Conservation (phyloP, 108 stramenopile species). For the Fragilaria radians region DNA sequence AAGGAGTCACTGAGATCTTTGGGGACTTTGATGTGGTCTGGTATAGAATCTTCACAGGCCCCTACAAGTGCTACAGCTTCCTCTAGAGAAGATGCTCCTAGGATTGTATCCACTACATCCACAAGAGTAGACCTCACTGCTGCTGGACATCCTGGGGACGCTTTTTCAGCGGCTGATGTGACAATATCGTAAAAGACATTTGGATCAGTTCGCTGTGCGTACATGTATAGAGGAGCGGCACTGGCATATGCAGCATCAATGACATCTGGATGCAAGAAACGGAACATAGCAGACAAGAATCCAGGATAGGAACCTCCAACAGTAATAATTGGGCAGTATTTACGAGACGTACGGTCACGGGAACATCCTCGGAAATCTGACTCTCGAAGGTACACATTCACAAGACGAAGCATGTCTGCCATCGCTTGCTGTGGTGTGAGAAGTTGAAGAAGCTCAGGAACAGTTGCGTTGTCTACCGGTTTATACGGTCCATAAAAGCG, state of each 20-base stretch:
- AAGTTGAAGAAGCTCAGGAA: constrained; percentile 24
- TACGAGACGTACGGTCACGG: constrained; percentile 16
- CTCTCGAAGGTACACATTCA: constrained; percentile 4
- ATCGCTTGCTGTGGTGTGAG: constrained; percentile 66
- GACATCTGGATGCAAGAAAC: constrained; percentile 49
- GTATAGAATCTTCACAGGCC: constrained; percentile 39
- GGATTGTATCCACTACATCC: constrained; percentile 9
- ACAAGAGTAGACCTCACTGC: constrained; percentile 22
- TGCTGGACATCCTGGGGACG: constrained; percentile 25
- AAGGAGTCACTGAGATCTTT: constrained; percentile 42
- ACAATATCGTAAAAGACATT: constrained; percentile 68
- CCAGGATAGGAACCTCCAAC: constrained; percentile 81
- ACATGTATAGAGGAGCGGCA: constrained; percentile 69
- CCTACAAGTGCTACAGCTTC: constrained; percentile 14
- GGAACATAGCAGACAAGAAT: constrained; percentile 62
- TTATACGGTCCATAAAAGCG: constrained; percentile 71
- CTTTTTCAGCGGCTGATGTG: constrained; percentile 41
- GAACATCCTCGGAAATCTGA: constrained; percentile 32
- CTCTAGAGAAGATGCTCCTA: not conserved
- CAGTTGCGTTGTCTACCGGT: constrained; percentile 32
- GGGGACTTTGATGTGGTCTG: constrained; percentile 33
- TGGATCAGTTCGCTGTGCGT: constrained; percentile 59
- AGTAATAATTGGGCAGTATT: constrained; percentile 72
- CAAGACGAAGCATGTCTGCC: constrained; percentile 1
- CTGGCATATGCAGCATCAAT: constrained; percentile 73